phyloP scores from a whole-genome alignment of 768 basidiomycete species.

The Holtermannia corniformis region DNA sequence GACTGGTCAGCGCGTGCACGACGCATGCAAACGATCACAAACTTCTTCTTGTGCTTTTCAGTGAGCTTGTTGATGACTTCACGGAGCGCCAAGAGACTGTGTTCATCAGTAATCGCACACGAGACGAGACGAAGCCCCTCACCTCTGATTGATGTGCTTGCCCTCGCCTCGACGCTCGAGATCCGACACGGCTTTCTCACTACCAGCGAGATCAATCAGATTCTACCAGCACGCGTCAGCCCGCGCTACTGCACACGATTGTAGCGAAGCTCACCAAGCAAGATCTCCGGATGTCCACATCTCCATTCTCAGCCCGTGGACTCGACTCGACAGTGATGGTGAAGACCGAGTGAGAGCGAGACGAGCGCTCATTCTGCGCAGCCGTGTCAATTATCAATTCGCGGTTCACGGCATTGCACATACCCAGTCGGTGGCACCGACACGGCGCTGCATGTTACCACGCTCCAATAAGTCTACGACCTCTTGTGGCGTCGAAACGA shows the following conservation, averaged over 20 bases:
- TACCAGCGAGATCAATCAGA: constrained; percentile 38
- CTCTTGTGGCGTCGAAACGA: constrained; percentile 68
- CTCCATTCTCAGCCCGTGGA: constrained; percentile 25
- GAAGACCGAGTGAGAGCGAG: constrained; percentile 41
- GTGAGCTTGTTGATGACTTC: constrained; percentile 40
- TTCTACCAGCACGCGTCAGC: background rate
- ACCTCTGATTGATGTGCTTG: constrained; percentile 42
- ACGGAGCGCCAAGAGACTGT: constrained; percentile 32
- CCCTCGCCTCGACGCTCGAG: constrained; percentile 39
- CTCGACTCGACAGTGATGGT: constrained; percentile 38
- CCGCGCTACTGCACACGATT: background rate
- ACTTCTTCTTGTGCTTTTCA: constrained; percentile 29
- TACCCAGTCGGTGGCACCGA: constrained; percentile 39
- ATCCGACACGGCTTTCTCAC: constrained; percentile 41
- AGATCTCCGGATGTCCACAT: constrained; percentile 35
- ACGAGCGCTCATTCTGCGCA: constrained; percentile 37
- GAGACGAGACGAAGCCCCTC: background rate
- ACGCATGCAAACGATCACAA: background rate
- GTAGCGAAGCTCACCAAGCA: constrained; percentile 20
- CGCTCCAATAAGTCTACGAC: constrained; percentile 63
- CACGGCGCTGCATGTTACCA: constrained; percentile 29
- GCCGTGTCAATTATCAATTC: background rate
- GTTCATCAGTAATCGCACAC: background rate
- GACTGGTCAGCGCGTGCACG: background rate
- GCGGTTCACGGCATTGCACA: background rate